A percentile compares a stretch with the other conserved stretches of the same genome.
Conservation (phyloP, 495 filamentous ascomycete genomes). For the Penicillium flavigenum region DNA sequence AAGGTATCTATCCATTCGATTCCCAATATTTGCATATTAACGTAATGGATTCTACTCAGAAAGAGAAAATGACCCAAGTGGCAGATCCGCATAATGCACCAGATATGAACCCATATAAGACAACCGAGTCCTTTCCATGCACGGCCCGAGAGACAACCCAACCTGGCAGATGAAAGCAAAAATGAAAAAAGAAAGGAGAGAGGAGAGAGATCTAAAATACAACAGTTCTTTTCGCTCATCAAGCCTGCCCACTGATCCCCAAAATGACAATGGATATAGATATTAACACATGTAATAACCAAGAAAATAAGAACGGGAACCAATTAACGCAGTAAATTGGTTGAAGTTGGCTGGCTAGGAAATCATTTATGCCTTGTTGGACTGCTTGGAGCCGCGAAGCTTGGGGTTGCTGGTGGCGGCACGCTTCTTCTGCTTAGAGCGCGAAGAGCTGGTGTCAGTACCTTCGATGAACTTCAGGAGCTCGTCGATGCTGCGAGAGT, state of each 20-base stretch:
- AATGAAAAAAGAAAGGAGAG: slow-evolving; percentile 29
- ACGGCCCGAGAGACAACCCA: slow-evolving; percentile 30
- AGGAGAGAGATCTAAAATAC: slow-evolving; percentile 45
- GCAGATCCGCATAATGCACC: slow-evolving; percentile 30
- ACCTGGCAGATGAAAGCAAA: slow-evolving; percentile 19
- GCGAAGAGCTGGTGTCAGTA: slow-evolving; percentile 53
- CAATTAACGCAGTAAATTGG: slow-evolving; percentile 4
- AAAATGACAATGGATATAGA: slow-evolving; percentile 26
- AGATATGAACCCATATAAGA: slow-evolving; percentile 38
- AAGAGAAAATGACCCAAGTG: slow-evolving; percentile 16
- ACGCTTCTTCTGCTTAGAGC: slow-evolving; percentile 65
- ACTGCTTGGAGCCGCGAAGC: slow-evolving; percentile 53
- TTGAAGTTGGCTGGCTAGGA: neutral
- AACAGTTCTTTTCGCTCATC: slow-evolving; percentile 37
- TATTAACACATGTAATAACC: slow-evolving; percentile 35
- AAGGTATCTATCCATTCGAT: neutral
- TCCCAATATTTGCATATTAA: neutral
- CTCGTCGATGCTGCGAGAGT: slow-evolving; percentile 80
- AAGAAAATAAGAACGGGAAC: slow-evolving; percentile 25
- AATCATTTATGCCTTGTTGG: slow-evolving; percentile 30
- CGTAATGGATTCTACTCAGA: slow-evolving; percentile 10
- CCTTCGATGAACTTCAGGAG: slow-evolving; percentile 86
- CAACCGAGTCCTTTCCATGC: slow-evolving; percentile 38
- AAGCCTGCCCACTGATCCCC: slow-evolving; percentile 29
- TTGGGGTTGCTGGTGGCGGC: slow-evolving; percentile 68